Evolutionary conservation across 1,139 yeast genomes (phyloP).

Genomic region (Arxiozyma telluris): DNA sequence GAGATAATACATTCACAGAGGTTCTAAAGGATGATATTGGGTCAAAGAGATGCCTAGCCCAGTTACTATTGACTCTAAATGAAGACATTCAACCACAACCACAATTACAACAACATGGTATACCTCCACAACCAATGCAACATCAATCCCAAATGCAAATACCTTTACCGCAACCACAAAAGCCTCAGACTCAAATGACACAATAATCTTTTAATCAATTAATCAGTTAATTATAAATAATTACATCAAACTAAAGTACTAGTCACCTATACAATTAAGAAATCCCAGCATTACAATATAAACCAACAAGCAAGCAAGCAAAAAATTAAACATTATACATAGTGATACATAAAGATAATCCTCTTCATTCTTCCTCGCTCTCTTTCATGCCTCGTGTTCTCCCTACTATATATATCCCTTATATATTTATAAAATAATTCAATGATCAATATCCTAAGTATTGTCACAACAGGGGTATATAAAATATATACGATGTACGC

Average conservation of each 20-base stretch:
- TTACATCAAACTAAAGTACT: background rate
- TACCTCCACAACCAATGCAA: slow-evolving; percentile 6
- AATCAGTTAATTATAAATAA: too few relatives aligned
- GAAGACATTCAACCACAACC: slow-evolving; percentile 18
- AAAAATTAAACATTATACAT: background rate
- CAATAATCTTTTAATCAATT: background rate
- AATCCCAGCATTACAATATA: too few relatives aligned
- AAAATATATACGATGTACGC: too few relatives aligned
- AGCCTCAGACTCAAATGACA: slow-evolving; percentile 1
- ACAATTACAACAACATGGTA: slow-evolving; percentile 4
- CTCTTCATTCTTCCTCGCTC: background rate
- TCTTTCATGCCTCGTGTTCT: background rate
- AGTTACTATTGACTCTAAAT: slow-evolving; percentile 59
- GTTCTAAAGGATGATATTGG: slow-evolving; percentile 81
- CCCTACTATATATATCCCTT: background rate
- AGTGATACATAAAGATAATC: background rate
- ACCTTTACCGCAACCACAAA: background rate
- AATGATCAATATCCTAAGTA: background rate
- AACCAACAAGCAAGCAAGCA: too few relatives aligned
- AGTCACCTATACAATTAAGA: too few relatives aligned
- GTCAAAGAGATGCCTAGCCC: slow-evolving; percentile 80
- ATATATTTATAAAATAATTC: background rate
- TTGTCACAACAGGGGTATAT: background rate
- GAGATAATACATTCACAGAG: slow-evolving; percentile 81
- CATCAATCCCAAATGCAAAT: background rate